Evolutionary conservation across 805 yeast genomes (phyloP).

Genomic region (Candida lessepsii): DNA sequence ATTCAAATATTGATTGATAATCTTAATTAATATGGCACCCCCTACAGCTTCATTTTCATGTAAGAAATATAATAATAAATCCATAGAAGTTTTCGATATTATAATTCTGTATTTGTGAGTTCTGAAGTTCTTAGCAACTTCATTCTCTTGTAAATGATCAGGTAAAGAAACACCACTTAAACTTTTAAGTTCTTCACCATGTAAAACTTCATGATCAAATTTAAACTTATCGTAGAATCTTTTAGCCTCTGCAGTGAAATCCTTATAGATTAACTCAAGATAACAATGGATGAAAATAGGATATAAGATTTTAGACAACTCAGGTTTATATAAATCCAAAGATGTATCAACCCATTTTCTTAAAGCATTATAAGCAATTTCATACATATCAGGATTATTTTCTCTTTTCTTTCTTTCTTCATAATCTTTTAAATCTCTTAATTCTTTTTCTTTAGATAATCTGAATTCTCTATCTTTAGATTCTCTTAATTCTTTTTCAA

Average conservation of each 20-base stretch:
- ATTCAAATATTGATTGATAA: conserved; percentile 79
- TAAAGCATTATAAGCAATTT: conserved; percentile 76
- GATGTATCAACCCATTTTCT: conserved; percentile 90
- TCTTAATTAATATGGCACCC: conserved; percentile 80
- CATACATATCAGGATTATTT: conserved; percentile 68
- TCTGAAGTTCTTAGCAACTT: conserved; percentile 72
- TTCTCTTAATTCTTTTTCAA: conserved; percentile 40
- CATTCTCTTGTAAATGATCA: conserved; percentile 81
- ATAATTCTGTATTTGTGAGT: conserved; percentile 70
- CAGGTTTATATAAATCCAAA: conserved; percentile 87
- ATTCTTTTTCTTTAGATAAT: conserved; percentile 39
- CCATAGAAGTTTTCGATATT: conserved; percentile 81
- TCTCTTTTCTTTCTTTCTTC: conserved; percentile 43
- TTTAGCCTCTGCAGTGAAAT: conserved; percentile 60
- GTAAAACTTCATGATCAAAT: conserved; percentile 69
- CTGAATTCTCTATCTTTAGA: conserved; percentile 37
- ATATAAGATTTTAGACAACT: conserved; percentile 75
- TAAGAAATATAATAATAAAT: conserved; percentile 76
- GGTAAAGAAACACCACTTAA: conserved; percentile 73
- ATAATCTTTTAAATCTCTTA: conserved; percentile 38
- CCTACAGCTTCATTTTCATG: conserved; percentile 93
- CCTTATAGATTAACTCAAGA: conserved; percentile 71
- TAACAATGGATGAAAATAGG: conserved; percentile 93
- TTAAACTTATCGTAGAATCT: conserved; percentile 72
- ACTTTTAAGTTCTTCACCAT: conserved; percentile 71